These are phyloP conservation scores for Pseudocercospora pini-densiflorae DNA, from an alignment of 2,329 filamentous ascomycete species.

Conservation along the genomic window DNA sequence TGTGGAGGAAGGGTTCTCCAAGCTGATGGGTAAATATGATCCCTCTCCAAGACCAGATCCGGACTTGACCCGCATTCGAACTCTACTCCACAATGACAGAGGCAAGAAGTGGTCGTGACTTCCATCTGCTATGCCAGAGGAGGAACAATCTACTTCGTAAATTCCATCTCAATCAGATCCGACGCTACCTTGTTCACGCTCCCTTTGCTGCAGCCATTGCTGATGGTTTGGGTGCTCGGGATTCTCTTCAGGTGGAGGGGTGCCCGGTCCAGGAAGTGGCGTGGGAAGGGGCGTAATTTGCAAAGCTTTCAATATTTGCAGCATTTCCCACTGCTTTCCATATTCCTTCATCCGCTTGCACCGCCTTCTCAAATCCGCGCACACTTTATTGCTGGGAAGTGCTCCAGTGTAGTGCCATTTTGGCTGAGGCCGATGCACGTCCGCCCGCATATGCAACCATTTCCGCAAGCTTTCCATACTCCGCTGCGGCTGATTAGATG, in stretches of 20 bases:
- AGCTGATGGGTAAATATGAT: slow-evolving; percentile 26
- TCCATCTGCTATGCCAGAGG: not conserved
- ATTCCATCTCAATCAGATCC: not conserved
- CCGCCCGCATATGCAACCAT: slow-evolving; percentile 38
- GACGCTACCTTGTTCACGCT: slow-evolving; percentile 3
- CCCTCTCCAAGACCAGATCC: slow-evolving; percentile 28
- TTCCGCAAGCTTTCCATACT: slow-evolving; percentile 31
- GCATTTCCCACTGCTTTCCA: slow-evolving; percentile 37
- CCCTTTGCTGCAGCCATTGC: not conserved
- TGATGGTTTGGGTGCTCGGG: slow-evolving; percentile 3
- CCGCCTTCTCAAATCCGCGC: slow-evolving; percentile 36
- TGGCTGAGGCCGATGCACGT: slow-evolving; percentile 37
- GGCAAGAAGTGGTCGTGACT: slow-evolving; percentile 26
- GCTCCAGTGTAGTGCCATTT: slow-evolving; percentile 37
- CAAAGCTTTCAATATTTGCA: slow-evolving; percentile 34
- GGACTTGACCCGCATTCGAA: slow-evolving; percentile 26
- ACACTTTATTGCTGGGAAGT: slow-evolving; percentile 32
- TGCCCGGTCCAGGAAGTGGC: not conserved
- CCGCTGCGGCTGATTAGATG: slow-evolving; percentile 22
- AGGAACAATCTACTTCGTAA: too few relatives aligned
- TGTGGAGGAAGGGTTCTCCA: slow-evolving; percentile 26
- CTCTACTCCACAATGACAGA: slow-evolving; percentile 22
- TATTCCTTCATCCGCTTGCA: slow-evolving; percentile 35
- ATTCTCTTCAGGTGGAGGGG: not conserved
- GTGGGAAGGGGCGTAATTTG: slow-evolving; percentile 19